Percentiles rank a stretch among this genome's conserved stretches.
Conservation (phyloP, 208 protist species). For the Acanthamoeba healyi region DNA sequence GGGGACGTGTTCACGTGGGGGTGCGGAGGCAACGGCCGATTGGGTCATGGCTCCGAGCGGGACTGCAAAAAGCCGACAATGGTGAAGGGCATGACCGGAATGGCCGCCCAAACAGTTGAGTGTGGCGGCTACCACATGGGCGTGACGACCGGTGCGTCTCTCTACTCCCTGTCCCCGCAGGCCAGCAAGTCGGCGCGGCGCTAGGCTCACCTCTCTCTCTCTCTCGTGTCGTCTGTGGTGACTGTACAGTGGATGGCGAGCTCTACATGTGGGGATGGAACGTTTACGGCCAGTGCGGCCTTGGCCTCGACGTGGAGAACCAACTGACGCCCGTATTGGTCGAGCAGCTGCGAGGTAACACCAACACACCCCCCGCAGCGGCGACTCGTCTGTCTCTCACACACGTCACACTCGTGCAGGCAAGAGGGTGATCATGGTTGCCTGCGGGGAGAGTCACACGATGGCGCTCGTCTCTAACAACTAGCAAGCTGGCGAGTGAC, state of each 20-base stretch:
- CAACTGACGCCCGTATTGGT: constrained; percentile 25
- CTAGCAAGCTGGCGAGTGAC: background rate
- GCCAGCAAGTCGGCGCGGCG: too few relatives aligned
- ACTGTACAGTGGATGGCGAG: background rate
- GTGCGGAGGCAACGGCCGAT: constrained; percentile 49
- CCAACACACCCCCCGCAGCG: too few relatives aligned
- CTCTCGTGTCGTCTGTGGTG: background rate
- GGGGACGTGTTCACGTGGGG: constrained; percentile 57
- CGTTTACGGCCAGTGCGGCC: constrained; percentile 43
- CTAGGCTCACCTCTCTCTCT: too few relatives aligned
- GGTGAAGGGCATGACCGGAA: background rate
- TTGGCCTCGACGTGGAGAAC: constrained; percentile 8
- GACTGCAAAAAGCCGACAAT: constrained; percentile 16
- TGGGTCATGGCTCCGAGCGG: constrained; percentile 40
- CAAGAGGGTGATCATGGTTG: constrained; percentile 50
- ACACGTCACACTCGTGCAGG: background rate
- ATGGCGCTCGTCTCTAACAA: constrained; percentile 11
- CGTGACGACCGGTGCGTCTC: background rate
- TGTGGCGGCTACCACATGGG: constrained; percentile 72
- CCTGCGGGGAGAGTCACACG: constrained; percentile 53
- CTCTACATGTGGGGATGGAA: constrained; percentile 70
- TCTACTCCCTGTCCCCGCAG: too few relatives aligned
- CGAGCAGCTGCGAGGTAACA: constrained; percentile 7
- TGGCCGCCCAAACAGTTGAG: background rate
- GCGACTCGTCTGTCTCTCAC: too few relatives aligned